Conservation (phyloP, 2,329 filamentous ascomycete species). For the Orbilia ellipsospora region DNA sequence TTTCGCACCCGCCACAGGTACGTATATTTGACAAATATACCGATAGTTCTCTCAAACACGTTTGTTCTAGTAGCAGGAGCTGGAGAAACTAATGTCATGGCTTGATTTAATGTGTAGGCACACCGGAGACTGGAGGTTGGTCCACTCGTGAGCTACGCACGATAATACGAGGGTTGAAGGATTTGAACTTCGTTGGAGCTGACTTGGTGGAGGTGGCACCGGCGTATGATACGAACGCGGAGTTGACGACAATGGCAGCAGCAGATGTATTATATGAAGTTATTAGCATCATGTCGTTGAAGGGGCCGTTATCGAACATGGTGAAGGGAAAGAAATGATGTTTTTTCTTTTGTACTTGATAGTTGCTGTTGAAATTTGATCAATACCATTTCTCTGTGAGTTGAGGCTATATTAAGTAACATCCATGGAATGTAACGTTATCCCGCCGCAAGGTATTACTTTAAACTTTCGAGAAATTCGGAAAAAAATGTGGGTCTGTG, state of each 20-base stretch:
- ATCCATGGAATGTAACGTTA: no score
- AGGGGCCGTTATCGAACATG: slow-evolving; percentile 73
- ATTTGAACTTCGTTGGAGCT: slow-evolving; percentile 75
- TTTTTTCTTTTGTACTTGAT: no score
- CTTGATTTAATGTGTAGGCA: slow-evolving; percentile 64
- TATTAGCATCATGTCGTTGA: slow-evolving; percentile 85
- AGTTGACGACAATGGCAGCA: slow-evolving; percentile 78
- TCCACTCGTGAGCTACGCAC: slow-evolving; percentile 77
- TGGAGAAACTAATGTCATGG: background rate
- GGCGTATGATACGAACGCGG: slow-evolving; percentile 78
- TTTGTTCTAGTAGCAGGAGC: background rate
- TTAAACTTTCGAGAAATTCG: no score
- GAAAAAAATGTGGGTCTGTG: no score
- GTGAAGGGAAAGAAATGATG: slow-evolving; percentile 56
- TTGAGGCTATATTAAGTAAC: no score
- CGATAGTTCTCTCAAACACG: background rate
- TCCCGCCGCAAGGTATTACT: no score
- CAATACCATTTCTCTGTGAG: no score
- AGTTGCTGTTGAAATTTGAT: no score
- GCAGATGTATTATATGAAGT: slow-evolving; percentile 73
- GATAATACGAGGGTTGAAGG: slow-evolving; percentile 76
- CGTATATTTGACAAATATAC: slow-evolving; percentile 59
- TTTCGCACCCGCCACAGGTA: slow-evolving; percentile 64
- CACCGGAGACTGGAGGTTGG: slow-evolving; percentile 81
- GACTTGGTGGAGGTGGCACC: slow-evolving; percentile 81